phyloP scores from a whole-genome alignment of 306 rosid genomes.

The Sophora flavescens region DNA sequence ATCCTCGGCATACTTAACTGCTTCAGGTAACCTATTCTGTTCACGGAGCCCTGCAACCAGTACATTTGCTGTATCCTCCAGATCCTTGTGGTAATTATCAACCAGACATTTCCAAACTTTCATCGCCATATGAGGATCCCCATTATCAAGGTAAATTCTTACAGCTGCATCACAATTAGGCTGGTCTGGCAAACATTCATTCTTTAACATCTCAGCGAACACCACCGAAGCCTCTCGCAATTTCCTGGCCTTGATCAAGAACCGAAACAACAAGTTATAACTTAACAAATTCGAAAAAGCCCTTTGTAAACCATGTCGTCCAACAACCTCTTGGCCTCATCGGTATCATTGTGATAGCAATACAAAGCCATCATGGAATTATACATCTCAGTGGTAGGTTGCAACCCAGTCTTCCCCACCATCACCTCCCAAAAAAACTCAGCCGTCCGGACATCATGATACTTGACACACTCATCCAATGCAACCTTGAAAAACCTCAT shows the following conservation, averaged over 20 bases:
- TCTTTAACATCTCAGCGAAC: constrained; percentile 70
- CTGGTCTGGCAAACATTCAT: constrained; percentile 68
- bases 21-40: constrained; percentile 63
- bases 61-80: constrained; percentile 61
- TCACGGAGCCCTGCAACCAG: constrained; percentile 61
- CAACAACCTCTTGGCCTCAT: constrained; percentile 52
- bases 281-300: constrained; percentile 60
- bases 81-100: constrained; percentile 53
- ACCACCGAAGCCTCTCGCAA: constrained; percentile 56
- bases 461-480: constrained; percentile 60
- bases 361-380: constrained; percentile 64
- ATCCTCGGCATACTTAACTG: constrained; percentile 75
- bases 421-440: constrained; percentile 66
- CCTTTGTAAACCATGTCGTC: constrained; percentile 65
- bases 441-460: constrained; percentile 52
- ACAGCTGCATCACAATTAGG: constrained; percentile 62
- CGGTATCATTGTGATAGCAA: constrained; percentile 50
- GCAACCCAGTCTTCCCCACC: constrained; percentile 43
- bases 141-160: constrained; percentile 55
- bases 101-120: constrained; percentile 70
- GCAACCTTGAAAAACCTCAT: constrained; percentile 67
- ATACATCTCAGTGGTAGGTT: constrained; percentile 56
- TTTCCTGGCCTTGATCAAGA: constrained; percentile 58
- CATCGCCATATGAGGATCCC: constrained; percentile 58
- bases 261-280: constrained; percentile 64